Base-by-base conservation (phyloP, 179 eudicot species). In the Beta lomatogona region DNA sequence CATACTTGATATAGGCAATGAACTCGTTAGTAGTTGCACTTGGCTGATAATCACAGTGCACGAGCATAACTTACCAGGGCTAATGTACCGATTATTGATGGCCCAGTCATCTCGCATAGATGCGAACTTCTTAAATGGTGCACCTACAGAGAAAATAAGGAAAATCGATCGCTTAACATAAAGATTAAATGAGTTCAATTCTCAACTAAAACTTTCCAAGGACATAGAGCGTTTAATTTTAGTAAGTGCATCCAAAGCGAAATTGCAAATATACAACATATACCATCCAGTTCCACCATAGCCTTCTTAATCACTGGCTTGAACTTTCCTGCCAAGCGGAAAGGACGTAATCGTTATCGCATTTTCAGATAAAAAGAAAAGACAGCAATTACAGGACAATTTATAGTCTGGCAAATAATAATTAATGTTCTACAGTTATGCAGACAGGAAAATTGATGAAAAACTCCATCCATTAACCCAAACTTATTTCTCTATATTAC, bases 231-330 rank as follows among this genome's bases (percentile, higher is more conserved):
- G 16, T 44, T 41, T 14, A 44, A 21, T 41, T 21, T 22, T 5
- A 18, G 41, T 36, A 10, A 72, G 44, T n/a, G 55, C 9, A 53
- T 71, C 50, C 64, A 64, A 16, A 25, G 19, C 68, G 7, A 41
- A 54, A 57, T 28, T 28, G 31, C 31, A 28, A 28, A 21, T 36
- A 5, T 4, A 46, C 41, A 76, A 45, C 16, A 59, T 73, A 22
- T 75, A 91, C 97, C 92, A 22, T 96, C 97, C 81, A 96, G 95
- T 87, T 96, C 98, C 57, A 96, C 99, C 98, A 96, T 96, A 41
- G 99, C 99, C 89, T 96, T 96, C 92, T 96, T 96, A 75, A 96
- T 96, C 87, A 96, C 99, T 21, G 99, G 99, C 91, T 96, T 96
- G 91, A 91, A 93, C 77, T 96, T 96, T 66, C 99, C 99, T 96